Evolutionary conservation across 2,329 filamentous ascomycete genomes (phyloP).

Genomic region (Pestalotiopsis sp.): DNA sequence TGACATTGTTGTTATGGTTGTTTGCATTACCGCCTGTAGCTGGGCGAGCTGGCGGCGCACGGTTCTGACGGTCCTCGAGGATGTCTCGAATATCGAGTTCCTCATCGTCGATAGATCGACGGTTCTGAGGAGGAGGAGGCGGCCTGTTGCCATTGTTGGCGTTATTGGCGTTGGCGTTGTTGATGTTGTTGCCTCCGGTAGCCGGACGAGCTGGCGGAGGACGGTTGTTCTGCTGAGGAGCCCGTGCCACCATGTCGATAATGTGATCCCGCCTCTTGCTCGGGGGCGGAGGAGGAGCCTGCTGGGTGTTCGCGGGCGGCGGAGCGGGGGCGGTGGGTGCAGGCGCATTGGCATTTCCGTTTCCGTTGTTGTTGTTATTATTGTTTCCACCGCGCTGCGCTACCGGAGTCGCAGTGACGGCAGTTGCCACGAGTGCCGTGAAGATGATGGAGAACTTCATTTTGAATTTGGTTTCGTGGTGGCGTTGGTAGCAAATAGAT

Average conservation of each 20-base stretch:
- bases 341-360: not conserved
- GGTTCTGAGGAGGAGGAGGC: not conserved
- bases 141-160: not conserved
- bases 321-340: not conserved
- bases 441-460: slow-evolving; percentile 10
- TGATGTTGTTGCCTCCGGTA: not conserved
- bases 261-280: not conserved
- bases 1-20: not conserved
- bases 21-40: not conserved
- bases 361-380: not conserved
- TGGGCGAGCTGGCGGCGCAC: not conserved
- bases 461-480: not conserved
- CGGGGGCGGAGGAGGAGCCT: not conserved
- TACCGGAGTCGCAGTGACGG: slow-evolving; percentile 9
- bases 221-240: not conserved
- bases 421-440: slow-evolving; percentile 6
- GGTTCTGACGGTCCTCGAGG: not conserved
- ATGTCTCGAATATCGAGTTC: not conserved
- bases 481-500: not conserved
- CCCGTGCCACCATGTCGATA: not conserved
- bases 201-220: not conserved
- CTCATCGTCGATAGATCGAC: not conserved
- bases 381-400: slow-evolving; percentile 1
- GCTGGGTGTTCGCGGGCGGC: not conserved
- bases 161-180: not conserved